phyloP scores from a whole-genome alignment of 129 eudicot species.

The Saposhnikovia divaricata region DNA sequence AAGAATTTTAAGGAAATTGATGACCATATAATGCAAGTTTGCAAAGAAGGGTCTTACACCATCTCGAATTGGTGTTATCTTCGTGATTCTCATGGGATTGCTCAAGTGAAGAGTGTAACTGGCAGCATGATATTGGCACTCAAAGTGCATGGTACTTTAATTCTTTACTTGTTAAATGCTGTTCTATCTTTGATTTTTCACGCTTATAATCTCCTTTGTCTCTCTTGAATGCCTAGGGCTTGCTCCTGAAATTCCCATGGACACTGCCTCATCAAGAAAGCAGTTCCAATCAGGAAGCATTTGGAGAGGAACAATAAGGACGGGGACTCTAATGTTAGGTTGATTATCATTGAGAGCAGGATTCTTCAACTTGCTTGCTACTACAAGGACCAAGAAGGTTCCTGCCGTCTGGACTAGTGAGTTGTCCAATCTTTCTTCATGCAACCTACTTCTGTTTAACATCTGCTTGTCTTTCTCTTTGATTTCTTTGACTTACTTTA shows the following conservation, averaged over 20 bases:
- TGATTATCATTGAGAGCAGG: slow-evolving; percentile 59
- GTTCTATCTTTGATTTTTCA: not conserved
- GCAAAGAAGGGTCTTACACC: slow-evolving; percentile 63
- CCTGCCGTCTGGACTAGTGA: no score
- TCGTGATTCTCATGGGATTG: slow-evolving; percentile 67
- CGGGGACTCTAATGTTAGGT: slow-evolving; percentile 47
- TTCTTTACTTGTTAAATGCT: not conserved
- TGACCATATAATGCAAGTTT: slow-evolving; percentile 52
- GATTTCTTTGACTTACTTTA: no score
- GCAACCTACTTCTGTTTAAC: no score
- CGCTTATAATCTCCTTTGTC: not conserved
- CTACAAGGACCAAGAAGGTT: slow-evolving; percentile 24
- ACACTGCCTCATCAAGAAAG: slow-evolving; percentile 51
- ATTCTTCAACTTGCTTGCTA: slow-evolving; percentile 59
- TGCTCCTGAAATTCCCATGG: slow-evolving; percentile 61
- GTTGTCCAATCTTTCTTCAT: no score
- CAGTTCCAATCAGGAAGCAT: slow-evolving; percentile 54
- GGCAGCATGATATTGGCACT: slow-evolving; percentile 62
- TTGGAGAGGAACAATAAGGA: slow-evolving; percentile 65
- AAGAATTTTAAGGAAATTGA: slow-evolving; percentile 26
- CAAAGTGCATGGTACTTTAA: slow-evolving; percentile 42
- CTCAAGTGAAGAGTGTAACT: slow-evolving; percentile 57
- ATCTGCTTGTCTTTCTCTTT: no score
- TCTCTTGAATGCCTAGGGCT: slow-evolving; percentile 22
- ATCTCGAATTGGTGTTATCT: slow-evolving; percentile 62